Evolutionary conservation across 805 yeast genomes (phyloP), one percentile per base, ranked within the genome.

Genomic region (Wickerhamiella sergipiensis): DNA sequence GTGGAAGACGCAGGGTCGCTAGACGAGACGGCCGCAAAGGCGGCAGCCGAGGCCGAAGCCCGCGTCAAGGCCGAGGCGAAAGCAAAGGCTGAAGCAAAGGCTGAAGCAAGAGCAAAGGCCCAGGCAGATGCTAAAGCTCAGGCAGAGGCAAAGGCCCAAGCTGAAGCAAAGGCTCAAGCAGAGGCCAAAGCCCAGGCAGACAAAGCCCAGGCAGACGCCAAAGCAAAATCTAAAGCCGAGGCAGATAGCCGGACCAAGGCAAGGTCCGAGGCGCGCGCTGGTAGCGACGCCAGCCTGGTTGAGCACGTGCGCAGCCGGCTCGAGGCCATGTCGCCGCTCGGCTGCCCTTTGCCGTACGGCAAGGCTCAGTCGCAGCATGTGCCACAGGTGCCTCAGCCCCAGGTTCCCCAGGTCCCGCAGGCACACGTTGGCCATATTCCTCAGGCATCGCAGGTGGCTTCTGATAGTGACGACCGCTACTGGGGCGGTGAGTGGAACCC

Each of bases 181-280:
- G 18, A 40, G 12, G 43, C 24, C 51, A 43, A 53, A 45, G 50
- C 51, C 48, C 39, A 43, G 21, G 56, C 48, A 23, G 50, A 46
- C 19, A 19, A 52, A 44, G 12, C 59, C 44, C 63, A 61, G 46
- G 57, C 62, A 36, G 66, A 64, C 7, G 64, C 62, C 2, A 12
- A 18, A 10, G 43, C 22, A 7, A 40, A 21, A 18, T 8, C 43
- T 12, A 8, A 40, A 13, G 24, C 15, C 26, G 8, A 24, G 24
- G 22, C 43, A 42, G 26, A 26, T 23, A 48, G 49, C 22, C 44
- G 43, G 40, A 15, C 39, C n/a, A 23, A 40, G 39, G 36, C 8
- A 3, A n/a, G 26, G 22, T 36, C 18, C 6, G 39, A 36, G 40
- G 15, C 15, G 40, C 15, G 8, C 19, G 40, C 40, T 13, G 40